A percentile compares a stretch with the other conserved stretches of the same genome.
phyloP scores from a whole-genome alignment of 2,329 filamentous ascomycete genomes.

The Colletotrichum horii region DNA sequence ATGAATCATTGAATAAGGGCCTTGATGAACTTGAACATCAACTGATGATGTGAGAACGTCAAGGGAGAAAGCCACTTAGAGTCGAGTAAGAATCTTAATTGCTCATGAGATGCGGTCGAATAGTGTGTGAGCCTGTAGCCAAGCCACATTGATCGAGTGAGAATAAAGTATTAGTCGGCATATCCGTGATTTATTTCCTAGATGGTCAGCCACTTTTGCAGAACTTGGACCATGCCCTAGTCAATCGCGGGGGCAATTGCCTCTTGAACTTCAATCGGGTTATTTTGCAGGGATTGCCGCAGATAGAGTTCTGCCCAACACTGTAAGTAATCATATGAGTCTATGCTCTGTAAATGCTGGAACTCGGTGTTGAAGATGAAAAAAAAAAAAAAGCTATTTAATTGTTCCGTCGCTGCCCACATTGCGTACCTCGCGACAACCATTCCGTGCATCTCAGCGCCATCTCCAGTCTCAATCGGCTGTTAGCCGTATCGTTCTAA shows the following conservation, averaged over 20 bases:
- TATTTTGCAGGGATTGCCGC: background rate
- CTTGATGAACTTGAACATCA: background rate
- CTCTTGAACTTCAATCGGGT: background rate
- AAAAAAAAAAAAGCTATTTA: background rate
- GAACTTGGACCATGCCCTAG: background rate
- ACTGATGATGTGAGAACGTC: background rate
- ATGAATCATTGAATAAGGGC: rapidly evolving
- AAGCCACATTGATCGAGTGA: background rate
- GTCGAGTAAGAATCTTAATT: background rate
- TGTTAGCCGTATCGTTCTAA: background rate
- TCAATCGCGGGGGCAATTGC: background rate
- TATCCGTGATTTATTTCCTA: background rate
- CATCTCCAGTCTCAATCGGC: background rate
- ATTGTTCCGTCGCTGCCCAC: background rate
- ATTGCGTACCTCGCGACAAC: background rate
- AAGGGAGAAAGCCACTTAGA: background rate
- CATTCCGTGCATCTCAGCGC: background rate
- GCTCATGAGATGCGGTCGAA: background rate
- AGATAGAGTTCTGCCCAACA: background rate
- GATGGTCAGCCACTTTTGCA: background rate
- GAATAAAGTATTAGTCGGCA: background rate
- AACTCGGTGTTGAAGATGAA: background rate
- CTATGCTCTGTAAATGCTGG: background rate
- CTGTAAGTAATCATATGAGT: background rate
- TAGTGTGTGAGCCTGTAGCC: background rate